Base-by-base conservation (phyloP, 352 stramenopile species). In the Pythium coloratum region DNA sequence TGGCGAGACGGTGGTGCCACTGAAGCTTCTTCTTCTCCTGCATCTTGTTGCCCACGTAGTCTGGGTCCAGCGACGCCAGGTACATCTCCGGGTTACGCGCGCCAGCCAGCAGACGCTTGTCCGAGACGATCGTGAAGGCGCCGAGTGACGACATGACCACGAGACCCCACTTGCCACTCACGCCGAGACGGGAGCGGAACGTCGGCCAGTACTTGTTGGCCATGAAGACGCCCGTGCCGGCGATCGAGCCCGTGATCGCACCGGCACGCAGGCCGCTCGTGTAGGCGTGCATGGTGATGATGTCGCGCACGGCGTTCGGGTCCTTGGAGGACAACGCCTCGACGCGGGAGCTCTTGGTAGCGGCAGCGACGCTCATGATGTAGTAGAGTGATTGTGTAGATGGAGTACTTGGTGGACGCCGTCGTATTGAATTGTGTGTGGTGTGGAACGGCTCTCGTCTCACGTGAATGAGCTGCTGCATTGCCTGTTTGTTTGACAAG, bases 141-240 rank as follows among this genome's bases (percentile, higher is more conserved):
- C 67, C 86, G 16, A 94, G 62, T 38, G 82, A 81, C 28, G 86
- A 79, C 49, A 74, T 80, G 20, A 91, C 71, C 38, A 89, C 77
- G n/a, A 94, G 71, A 26, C 75, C 82, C 66, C 75, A 84, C 79
- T 94, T 92, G 70, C 77, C 86, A 63, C 83, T 92, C 33, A 82
- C 67, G 49, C 73, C 79, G 6, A 94, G 61, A 13, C 83, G 82
- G 47, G 76, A 82, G 69, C 84, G 86, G 78, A 92, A 94, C 32
- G 72, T 73, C 0, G 76, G 69, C 70, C 59, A 91, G 71, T 84
- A 80, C 50, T 86, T 82, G 67, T 92, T 76, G 40, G 82, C 81
- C 0, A 69, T 53, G n/a, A 78, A 46, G 49, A 89, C 84, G 36
- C 38, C 60, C 26, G 66, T 51, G 55, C 53, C 76, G 0, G 68